Evolutionary conservation across 345 rosid genomes (phyloP), one percentile per base, ranked within the genome.

Genomic region (Citrus maxima): DNA sequence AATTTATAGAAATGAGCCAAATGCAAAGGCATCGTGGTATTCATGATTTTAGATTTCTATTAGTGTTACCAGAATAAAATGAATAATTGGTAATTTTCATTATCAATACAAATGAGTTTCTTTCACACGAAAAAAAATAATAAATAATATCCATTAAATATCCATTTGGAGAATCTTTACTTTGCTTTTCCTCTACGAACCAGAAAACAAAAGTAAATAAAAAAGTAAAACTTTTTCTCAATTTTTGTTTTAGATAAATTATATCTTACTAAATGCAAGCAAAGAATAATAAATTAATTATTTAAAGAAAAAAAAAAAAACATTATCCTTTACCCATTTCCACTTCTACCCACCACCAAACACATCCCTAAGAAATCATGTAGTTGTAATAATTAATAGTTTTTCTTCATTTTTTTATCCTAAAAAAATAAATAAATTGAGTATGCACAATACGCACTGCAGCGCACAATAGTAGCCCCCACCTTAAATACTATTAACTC

Each of bases 401-500:
- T 71, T 35, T 49, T 28, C 10, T 25, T 10, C 30, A 58, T 19
- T 40, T 40, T 65, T 40, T 9, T 69, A 28, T 73, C 35, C 7
- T 21, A 18, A 58, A 6, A 6, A 9, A 81, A 81, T 63, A 27
- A 76, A 28, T 19, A 32, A 70, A 61, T 22, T 16, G 10, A 74
- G 25, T 71, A 79, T 60, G 83, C 70, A 70, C 73, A 85, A 54
- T 79, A 82, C 82, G 85, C 89, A 79, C 63, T 62, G 0, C 0
- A n/a, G 80, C 74, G 81, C 72, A 84, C 18, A 38, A 65, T 88
- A 85, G 87, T 67, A 82, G 32, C 40, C 10, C 42, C 74, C 88
- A 79, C 84, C 80, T 85, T 84, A 78, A 88, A 80, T 84, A 85
- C 75, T 83, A 86, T 82, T 88, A 84, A 82, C 88, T 77, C 80